These are phyloP conservation scores for Daldinia decipiens DNA, from an alignment of 495 filamentous ascomycete genomes.

Conservation along the genomic window DNA sequence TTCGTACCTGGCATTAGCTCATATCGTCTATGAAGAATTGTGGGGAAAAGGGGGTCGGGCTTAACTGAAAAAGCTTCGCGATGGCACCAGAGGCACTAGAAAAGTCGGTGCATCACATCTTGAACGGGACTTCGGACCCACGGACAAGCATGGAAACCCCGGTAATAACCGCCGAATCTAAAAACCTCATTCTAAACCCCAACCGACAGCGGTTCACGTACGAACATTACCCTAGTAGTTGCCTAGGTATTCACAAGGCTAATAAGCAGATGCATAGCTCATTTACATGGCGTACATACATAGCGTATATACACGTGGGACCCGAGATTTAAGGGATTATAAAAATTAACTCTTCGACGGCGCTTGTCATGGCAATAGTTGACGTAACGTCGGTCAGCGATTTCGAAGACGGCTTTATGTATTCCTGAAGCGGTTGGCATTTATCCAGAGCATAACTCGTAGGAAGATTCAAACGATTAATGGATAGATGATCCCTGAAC, in stretches of 20 bases:
- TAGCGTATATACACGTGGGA: background rate
- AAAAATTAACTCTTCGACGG: background rate
- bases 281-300: background rate
- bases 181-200: conserved; percentile 37
- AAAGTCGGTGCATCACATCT: conserved; percentile 21
- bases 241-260: background rate
- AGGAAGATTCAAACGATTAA: conserved; percentile 23
- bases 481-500: conserved; percentile 10
- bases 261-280: background rate
- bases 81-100: conserved; percentile 7
- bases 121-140: conserved; percentile 19
- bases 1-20: conserved; percentile 44
- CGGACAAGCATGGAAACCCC: conserved; percentile 34
- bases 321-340: background rate
- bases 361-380: background rate
- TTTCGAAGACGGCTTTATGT: background rate
- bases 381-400: background rate
- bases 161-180: conserved; percentile 25
- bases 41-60: conserved; percentile 35
- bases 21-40: conserved; percentile 35
- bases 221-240: background rate
- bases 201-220: conserved; percentile 16
- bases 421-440: conserved; percentile 4
- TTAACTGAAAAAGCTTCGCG: conserved; percentile 25
- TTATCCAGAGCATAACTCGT: conserved; percentile 29